A percentile compares a stretch with the other conserved stretches of the same genome.
These are phyloP conservation scores for Lodderomyces jiufengensis DNA, from an alignment of 1,139 yeast species.

Conservation along the genomic window DNA sequence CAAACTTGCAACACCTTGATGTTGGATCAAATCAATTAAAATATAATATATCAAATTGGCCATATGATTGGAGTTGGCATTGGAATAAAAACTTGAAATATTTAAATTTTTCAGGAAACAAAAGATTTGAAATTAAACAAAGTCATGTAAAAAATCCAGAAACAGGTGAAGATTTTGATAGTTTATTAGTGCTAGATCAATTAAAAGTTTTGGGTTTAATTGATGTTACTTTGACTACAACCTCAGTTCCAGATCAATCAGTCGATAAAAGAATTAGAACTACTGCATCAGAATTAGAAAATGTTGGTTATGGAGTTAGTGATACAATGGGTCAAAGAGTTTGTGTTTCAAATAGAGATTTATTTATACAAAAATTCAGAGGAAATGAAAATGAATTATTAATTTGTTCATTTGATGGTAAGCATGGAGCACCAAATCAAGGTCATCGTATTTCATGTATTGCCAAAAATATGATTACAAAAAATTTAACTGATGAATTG, in stretches of 20 bases:
- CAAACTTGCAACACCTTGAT: conserved; percentile 68
- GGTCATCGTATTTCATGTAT: conserved; percentile 73
- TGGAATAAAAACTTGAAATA: conserved; percentile 73
- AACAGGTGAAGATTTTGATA: conserved; percentile 59
- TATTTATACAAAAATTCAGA: conserved; percentile 82
- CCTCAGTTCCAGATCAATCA: conserved; percentile 83
- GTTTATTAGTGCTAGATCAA: conserved; percentile 69
- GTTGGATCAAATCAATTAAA: conserved; percentile 89
- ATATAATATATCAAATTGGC: conserved; percentile 90
- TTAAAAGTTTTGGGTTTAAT: conserved; percentile 79
- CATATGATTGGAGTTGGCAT: conserved; percentile 98
- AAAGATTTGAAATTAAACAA: conserved; percentile 80
- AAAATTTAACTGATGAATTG: conserved; percentile 62
- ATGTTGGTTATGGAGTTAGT: conserved; percentile 85
- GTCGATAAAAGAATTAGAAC: conserved; percentile 85
- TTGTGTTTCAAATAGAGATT: conserved; percentile 72
- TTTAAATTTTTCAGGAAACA: conserved; percentile 88
- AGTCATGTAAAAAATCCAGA: conserved; percentile 48
- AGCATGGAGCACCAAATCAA: conserved; percentile 49
- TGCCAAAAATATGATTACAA: conserved; percentile 69
- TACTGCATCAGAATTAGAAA: conserved; percentile 78
- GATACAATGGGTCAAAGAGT: conserved; percentile 76
- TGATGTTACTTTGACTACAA: conserved; percentile 90
- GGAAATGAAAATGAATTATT: conserved; percentile 73
- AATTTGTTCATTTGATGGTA: conserved; percentile 86